Conservation (phyloP, 2,329 filamentous ascomycete species). For the Penicillium hesseltinei region DNA sequence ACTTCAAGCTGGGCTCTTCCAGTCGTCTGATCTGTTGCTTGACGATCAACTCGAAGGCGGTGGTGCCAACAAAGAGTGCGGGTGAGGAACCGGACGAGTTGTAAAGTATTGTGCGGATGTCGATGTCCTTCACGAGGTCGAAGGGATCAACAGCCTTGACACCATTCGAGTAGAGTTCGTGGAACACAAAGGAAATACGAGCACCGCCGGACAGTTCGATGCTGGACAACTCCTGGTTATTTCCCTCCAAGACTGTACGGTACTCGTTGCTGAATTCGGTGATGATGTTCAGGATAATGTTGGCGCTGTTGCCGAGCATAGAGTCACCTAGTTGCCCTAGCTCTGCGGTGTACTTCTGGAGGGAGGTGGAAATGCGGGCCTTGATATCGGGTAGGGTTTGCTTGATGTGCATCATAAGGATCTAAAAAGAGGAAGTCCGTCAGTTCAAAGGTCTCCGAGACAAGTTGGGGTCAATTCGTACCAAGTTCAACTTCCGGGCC, state of each 20-base stretch:
- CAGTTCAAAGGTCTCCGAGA: not conserved
- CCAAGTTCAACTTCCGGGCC: slow-evolving; percentile 90
- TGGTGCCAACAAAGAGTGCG: slow-evolving; percentile 93
- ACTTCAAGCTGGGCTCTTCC: slow-evolving; percentile 95
- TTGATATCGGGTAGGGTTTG: slow-evolving; percentile 99
- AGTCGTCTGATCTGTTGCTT: slow-evolving; percentile 97
- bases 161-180: slow-evolving; percentile 96
- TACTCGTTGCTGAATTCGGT: slow-evolving; percentile 99
- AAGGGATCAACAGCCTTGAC: slow-evolving; percentile 98
- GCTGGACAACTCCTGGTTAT: slow-evolving; percentile 93
- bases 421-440: slow-evolving; percentile 49
- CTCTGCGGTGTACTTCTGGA: slow-evolving; percentile 87
- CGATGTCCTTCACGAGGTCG: slow-evolving; percentile 93
- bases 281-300: slow-evolving; percentile 97
- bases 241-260: slow-evolving; percentile 91
- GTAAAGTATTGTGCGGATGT: slow-evolving; percentile 95
- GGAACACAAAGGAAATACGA: slow-evolving; percentile 98
- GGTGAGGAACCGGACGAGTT: slow-evolving; percentile 99
- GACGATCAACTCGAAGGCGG: slow-evolving; percentile 96
- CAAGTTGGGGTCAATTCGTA: slow-evolving; percentile 31
- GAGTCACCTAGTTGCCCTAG: slow-evolving; percentile 83
- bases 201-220: slow-evolving; percentile 93
- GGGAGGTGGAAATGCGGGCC: slow-evolving; percentile 86
- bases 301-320: slow-evolving; percentile 91
- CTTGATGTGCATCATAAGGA: slow-evolving; percentile 99